phyloP scores from a whole-genome alignment of 1,284 basidiomycete species.

The Mycena sp. region DNA sequence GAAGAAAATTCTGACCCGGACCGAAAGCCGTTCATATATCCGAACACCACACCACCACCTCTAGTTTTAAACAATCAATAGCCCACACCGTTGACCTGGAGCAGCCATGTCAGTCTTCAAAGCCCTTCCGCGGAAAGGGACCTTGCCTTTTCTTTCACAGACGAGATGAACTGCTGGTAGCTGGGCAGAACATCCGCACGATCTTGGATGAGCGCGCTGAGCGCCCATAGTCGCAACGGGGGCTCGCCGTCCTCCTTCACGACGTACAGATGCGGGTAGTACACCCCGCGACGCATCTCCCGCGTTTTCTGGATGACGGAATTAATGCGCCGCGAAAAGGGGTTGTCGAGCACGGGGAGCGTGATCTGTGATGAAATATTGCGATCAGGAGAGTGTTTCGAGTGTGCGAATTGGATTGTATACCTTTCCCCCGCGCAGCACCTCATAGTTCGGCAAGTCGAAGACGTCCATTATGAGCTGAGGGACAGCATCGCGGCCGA shows the following conservation, averaged over 20 bases:
- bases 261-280: conserved; percentile 95
- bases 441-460: conserved; percentile 88
- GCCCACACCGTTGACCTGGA: conserved; percentile 28
- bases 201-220: conserved; percentile 95
- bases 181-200: conserved; percentile 94
- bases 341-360: conserved; percentile 88
- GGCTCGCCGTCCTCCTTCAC: conserved; percentile 99
- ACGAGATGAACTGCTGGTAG: conserved; percentile 92
- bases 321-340: conserved; percentile 93
- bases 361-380: conserved; percentile 65
- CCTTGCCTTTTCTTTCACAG: conserved; percentile 76
- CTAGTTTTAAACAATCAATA: conserved; percentile 32
- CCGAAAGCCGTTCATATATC: too few relatives aligned
- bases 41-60: too few relatives aligned
- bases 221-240: conserved; percentile 89
- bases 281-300: conserved; percentile 90
- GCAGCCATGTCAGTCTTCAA: neutral
- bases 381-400: neutral
- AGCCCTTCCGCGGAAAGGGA: neutral
- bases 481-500: conserved; percentile 96
- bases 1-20: neutral
- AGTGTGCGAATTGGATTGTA: conserved; percentile 22
- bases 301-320: conserved; percentile 93
- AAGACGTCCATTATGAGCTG: conserved; percentile 96
- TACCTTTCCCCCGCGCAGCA: conserved; percentile 92